Base-by-base conservation (phyloP, 1,139 yeast species). In the Yamadazyma atmosphaerica region DNA sequence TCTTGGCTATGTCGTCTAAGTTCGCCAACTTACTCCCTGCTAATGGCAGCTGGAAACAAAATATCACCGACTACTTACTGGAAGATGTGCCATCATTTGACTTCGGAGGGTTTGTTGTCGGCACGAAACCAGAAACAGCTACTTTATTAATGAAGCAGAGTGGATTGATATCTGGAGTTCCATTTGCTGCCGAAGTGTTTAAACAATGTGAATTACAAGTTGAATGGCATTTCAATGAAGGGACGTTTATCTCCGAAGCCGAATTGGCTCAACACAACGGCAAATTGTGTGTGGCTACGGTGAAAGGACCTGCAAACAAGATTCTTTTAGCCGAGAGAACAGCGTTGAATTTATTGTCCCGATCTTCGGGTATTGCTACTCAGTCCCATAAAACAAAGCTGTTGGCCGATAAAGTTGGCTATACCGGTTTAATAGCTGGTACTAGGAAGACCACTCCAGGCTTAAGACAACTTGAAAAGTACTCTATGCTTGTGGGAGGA, bases 381-480 rank as follows among this genome's bases (percentile, higher is more conserved):
- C 81, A 81, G 47, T 81, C 95, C 1, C 65, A 68, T 38, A 63
- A 68, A 22, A 76, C 90, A 10, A 68, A 82, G 39, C 56, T 66
- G 14, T 62, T 80, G 41, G 96, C 96, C 0, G 76, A 80, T 43
- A 65, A 76, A 32, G 66, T 77, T n/a, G 95, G 95, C 0, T 90
- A 82, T 58, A 68, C 67, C 2, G 98, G 97, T 0, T 72, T 83
- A 25, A 87, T 90, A 57, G 97, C 98, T 0, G 98, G 98, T n/a
- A 90, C 98, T 1, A 79, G 98, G 55, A 90, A 90, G 61, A 90
- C 97, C n/a, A 90, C 98, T 0, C 98, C 98, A 0, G 98, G 98
- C 0, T 75, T 90, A 48, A 77, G 98, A 53, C 71, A 81, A 32
- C 66, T 90, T 41, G 98, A 92, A 56, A 90, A 90, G 60, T 90